Evolutionary conservation across 2,329 filamentous ascomycete genomes (phyloP).

Genomic region (Penicillium hordei): DNA sequence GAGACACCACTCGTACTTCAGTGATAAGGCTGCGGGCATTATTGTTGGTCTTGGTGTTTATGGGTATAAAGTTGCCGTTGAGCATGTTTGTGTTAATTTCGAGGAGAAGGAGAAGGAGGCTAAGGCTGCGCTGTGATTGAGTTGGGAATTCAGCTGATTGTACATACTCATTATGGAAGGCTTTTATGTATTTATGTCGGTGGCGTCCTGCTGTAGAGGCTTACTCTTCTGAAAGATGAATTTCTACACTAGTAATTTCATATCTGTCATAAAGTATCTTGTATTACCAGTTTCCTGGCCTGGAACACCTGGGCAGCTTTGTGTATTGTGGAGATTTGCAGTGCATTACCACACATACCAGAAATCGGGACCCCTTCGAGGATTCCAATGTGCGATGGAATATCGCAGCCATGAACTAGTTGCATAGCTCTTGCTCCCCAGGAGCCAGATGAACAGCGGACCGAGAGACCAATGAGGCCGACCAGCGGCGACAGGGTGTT

Average conservation of each 20-base stretch:
- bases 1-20: constrained; percentile 68
- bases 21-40: constrained; percentile 72
- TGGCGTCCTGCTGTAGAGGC: not conserved
- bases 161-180: not conserved
- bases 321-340: too few relatives aligned
- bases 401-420: not conserved
- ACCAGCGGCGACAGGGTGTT: constrained; percentile 15
- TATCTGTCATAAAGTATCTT: not conserved
- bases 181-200: not conserved
- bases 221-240: not conserved
- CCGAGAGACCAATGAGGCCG: not conserved
- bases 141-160: not conserved
- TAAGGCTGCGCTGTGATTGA: constrained; percentile 20
- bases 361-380: not conserved
- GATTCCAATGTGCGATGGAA: not conserved
- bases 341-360: not conserved
- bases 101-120: constrained; percentile 32
- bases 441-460: not conserved
- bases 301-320: not conserved
- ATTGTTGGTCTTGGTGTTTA: constrained; percentile 67
- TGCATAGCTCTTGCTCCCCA: not conserved
- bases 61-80: constrained; percentile 62
- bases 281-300: not conserved
- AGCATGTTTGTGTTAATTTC: constrained; percentile 48
- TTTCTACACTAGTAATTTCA: not conserved